phyloP scores from a whole-genome alignment of 805 yeast genomes.

The Starmerella sirachaensis region DNA sequence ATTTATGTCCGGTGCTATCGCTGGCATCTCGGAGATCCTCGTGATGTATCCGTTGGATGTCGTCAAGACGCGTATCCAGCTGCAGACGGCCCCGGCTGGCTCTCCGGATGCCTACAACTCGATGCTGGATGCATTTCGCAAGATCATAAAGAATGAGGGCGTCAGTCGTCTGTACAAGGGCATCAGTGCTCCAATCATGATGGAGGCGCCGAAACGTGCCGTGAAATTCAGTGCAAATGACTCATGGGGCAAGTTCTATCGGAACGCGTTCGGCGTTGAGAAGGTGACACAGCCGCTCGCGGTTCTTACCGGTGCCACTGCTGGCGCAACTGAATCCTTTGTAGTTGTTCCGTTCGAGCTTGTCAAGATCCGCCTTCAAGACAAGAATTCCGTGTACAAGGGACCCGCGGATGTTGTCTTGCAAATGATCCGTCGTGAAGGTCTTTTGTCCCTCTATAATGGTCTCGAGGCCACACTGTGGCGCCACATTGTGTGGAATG shows the following conservation, averaged over 20 bases:
- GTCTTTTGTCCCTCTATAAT: slow-evolving; percentile 72
- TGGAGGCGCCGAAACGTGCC: slow-evolving; percentile 99
- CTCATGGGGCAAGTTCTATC: slow-evolving; percentile 83
- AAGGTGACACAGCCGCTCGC: slow-evolving; percentile 73
- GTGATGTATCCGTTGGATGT: slow-evolving; percentile 96
- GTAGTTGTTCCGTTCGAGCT: slow-evolving; percentile 97
- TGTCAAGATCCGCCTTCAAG: slow-evolving; percentile 90
- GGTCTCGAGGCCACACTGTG: slow-evolving; percentile 95
- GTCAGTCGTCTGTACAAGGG: slow-evolving; percentile 77
- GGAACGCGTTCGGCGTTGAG: slow-evolving; percentile 52
- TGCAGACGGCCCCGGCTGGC: slow-evolving; percentile 43
- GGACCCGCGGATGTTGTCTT: slow-evolving; percentile 75
- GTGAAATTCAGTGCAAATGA: slow-evolving; percentile 97
- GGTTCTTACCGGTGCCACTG: slow-evolving; percentile 89
- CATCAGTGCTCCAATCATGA: slow-evolving; percentile 86
- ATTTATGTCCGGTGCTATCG: slow-evolving; percentile 83
- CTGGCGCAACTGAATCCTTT: slow-evolving; percentile 94
- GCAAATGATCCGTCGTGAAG: slow-evolving; percentile 61
- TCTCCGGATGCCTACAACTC: slow-evolving; percentile 54
- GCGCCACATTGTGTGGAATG: slow-evolving; percentile 96
- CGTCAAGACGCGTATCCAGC: slow-evolving; percentile 91
- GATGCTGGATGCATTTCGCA: slow-evolving; percentile 68
- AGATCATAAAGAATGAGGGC: slow-evolving; percentile 82
- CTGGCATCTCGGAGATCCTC: slow-evolving; percentile 92
- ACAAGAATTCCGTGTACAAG: slow-evolving; percentile 64